Base-by-base conservation (phyloP, 805 yeast genomes). In the Ogataea nitratoaversa region DNA sequence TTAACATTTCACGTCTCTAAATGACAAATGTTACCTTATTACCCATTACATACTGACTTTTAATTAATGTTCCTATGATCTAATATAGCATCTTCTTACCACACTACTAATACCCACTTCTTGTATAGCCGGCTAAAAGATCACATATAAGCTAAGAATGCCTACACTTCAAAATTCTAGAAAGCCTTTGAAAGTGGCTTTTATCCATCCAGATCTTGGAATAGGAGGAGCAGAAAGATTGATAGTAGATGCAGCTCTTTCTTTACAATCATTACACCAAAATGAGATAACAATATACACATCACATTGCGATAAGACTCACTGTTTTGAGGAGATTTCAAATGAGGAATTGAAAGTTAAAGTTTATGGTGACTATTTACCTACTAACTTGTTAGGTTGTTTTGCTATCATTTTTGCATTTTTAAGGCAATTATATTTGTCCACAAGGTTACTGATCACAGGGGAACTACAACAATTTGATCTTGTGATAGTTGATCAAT, bases 171-270 rank as follows among this genome's bases (percentile, higher is more conserved):
- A 22, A 8, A 22, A 22, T 16, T 7, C 8, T 13, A 28, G 24
- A n/a, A 42, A 32, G 13, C 36, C 46, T 12, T 65, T 76, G 72
- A 78, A 70, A 44, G 72, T 91, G 27, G 96, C 96, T 2, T 86
- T 93, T 52, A 65, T 93, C 4, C 99, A 93, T 57, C 99, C 99
- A 0, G 99, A 93, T 64, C 66, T 93, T 39, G 99, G 99, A 0
- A 91, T 91, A 42, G 99, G 89, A 5, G 99, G 99, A 4, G 99
- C 99, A 1, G 99, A 93, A 59, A 71, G 99, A 43, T 71, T 95
- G n/a, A 89, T 93, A 2, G 96, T 93, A 1, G 99, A 93, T 63
- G 89, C 95, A 3, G 99, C 98, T 0, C 68, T 88, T 3, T 95
- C 96, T 0, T 65, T 93, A 20, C 88, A 91, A 55, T 71, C 77